phyloP scores from a whole-genome alignment of 768 basidiomycete genomes.

The Royoungia palumana region DNA sequence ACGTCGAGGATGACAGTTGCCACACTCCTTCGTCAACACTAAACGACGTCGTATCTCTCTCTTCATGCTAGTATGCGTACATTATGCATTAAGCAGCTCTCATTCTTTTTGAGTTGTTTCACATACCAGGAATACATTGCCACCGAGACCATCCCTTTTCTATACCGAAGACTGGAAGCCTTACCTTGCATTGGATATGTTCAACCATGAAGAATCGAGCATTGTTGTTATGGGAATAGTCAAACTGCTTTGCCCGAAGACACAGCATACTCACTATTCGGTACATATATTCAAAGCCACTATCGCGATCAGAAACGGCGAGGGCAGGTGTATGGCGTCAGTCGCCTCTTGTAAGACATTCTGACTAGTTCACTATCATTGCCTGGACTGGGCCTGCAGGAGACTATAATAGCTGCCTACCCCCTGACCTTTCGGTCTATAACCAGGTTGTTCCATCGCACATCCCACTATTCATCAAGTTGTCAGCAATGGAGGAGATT shows the following conservation, averaged over 20 bases:
- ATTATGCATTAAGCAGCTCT: no score
- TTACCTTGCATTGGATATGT: background rate
- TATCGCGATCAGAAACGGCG: background rate
- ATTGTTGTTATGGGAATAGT: constrained; percentile 8
- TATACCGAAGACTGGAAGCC: background rate
- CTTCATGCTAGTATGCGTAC: no score
- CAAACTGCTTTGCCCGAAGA: background rate
- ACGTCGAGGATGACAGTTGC: no score
- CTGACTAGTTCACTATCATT: background rate
- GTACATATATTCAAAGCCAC: background rate
- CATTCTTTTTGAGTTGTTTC: no score
- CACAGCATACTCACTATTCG: no score
- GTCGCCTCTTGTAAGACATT: constrained; percentile 4
- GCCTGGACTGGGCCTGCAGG: constrained; percentile 3
- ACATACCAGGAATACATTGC: constrained; percentile 6
- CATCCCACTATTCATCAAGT: background rate
- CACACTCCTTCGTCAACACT: no score
- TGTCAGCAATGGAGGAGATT: background rate
- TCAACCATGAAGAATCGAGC: background rate
- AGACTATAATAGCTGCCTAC: constrained; percentile 1
- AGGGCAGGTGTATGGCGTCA: background rate
- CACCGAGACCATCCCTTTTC: background rate
- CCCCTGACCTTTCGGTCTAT: background rate
- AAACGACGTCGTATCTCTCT: no score
- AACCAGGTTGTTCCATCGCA: background rate